These are phyloP conservation scores for Candida parachauliodes DNA, from an alignment of 805 yeast genomes.

Conservation along the genomic window DNA sequence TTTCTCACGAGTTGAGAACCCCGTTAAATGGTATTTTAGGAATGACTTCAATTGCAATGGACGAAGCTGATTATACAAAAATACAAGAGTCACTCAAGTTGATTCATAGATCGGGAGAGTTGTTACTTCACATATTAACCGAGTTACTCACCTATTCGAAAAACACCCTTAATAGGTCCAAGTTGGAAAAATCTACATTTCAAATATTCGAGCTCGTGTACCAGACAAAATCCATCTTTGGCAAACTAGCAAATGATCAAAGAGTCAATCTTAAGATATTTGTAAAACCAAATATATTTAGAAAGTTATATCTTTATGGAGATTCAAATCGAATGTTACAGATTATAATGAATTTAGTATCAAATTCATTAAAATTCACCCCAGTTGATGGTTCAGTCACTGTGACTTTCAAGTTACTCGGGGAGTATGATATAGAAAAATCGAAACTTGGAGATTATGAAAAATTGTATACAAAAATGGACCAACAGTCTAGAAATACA, in stretches of 20 bases:
- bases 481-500: conserved; percentile 12
- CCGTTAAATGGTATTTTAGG: conserved; percentile 96
- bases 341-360: conserved; percentile 86
- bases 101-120: conserved; percentile 88
- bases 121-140: conserved; percentile 81
- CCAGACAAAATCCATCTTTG: conserved; percentile 82
- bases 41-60: conserved; percentile 92
- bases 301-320: conserved; percentile 71
- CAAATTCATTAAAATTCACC: conserved; percentile 88
- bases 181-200: conserved; percentile 79
- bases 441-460: conserved; percentile 41
- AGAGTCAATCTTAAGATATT: conserved; percentile 63
- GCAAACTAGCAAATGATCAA: conserved; percentile 74
- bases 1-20: conserved; percentile 71
- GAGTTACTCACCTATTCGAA: conserved; percentile 90
- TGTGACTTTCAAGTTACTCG: conserved; percentile 59
- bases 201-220: conserved; percentile 75
- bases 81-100: conserved; percentile 74
- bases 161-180: conserved; percentile 79
- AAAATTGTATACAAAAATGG: conserved; percentile 41
- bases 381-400: conserved; percentile 82
- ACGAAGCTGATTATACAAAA: conserved; percentile 65
- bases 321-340: conserved; percentile 90
- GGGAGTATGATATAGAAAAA: conserved; percentile 60
- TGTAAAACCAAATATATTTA: conserved; percentile 55